phyloP scores from a whole-genome alignment of 441 rosid genomes.

The Flueggea neowawraea region DNA sequence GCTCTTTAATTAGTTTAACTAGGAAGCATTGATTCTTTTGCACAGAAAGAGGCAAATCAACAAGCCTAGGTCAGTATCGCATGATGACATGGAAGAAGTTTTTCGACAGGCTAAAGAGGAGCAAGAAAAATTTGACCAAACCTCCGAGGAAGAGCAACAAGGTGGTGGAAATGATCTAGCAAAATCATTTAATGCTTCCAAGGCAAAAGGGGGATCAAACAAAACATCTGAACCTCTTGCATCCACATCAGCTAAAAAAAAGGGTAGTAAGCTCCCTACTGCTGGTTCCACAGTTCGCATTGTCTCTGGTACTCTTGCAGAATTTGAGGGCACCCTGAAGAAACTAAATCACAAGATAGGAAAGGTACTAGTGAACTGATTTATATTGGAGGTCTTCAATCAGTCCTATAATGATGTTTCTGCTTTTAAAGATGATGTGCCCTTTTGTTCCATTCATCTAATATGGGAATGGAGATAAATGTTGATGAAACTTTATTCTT shows the following conservation, averaged over 20 bases:
- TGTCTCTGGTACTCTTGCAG: slow-evolving; percentile 71
- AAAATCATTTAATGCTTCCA: slow-evolving; percentile 25
- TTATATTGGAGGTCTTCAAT: too few relatives aligned
- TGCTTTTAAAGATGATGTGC: too few relatives aligned
- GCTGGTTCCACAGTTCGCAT: slow-evolving; percentile 72
- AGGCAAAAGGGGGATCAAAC: slow-evolving; percentile 23
- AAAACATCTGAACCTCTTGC: too few relatives aligned
- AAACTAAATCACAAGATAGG: slow-evolving; percentile 67
- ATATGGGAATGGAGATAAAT: too few relatives aligned
- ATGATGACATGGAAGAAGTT: slow-evolving; percentile 63
- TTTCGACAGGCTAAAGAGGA: slow-evolving; percentile 54
- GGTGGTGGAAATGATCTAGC: slow-evolving; percentile 23
- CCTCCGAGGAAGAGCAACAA: slow-evolving; percentile 47
- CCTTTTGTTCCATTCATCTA: too few relatives aligned
- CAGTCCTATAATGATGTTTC: too few relatives aligned
- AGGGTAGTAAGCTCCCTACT: slow-evolving; percentile 33
- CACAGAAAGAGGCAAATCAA: slow-evolving; percentile 68
- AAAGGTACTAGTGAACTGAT: slow-evolving; percentile 37
- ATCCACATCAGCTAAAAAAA: neutral
- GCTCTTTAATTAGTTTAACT: too few relatives aligned
- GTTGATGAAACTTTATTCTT: slow-evolving; percentile 12
- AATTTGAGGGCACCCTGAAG: slow-evolving; percentile 66
- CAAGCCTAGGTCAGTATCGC: slow-evolving; percentile 71
- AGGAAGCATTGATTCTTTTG: slow-evolving; percentile 2
- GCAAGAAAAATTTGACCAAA: slow-evolving; percentile 62